A percentile compares a stretch with the other conserved stretches of the same genome.
Evolutionary conservation across 2,329 filamentous ascomycete genomes (phyloP).

Genomic region (Alternaria metachromatica): DNA sequence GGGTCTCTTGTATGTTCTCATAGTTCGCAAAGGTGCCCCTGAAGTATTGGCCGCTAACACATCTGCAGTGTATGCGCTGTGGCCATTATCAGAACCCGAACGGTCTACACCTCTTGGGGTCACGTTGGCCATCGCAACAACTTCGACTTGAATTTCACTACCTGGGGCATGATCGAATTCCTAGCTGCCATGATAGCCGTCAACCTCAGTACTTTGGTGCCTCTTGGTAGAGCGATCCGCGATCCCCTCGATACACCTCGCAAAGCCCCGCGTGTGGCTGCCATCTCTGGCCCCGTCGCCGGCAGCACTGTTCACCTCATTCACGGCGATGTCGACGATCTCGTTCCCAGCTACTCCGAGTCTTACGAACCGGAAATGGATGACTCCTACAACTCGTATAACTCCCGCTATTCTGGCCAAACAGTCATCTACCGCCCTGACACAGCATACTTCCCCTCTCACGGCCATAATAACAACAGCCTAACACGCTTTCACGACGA

Average conservation of each 20-base stretch:
- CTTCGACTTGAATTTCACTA: conserved; percentile 4
- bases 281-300: conserved; percentile 14
- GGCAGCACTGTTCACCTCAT: conserved; percentile 10
- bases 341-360: neutral
- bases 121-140: conserved; percentile 2
- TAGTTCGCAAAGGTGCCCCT: conserved; percentile 33
- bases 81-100: conserved; percentile 45
- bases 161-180: conserved; percentile 16
- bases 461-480: neutral
- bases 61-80: conserved; percentile 49
- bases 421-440: conserved; percentile 23
- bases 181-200: conserved; percentile 8
- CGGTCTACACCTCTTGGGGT: conserved; percentile 15
- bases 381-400: conserved; percentile 1
- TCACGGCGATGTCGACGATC: conserved; percentile 4
- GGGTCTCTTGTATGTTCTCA: conserved; percentile 48
- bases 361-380: neutral
- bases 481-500: conserved; percentile 31
- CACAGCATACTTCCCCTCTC: conserved; percentile 11
- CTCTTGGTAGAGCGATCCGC: neutral
- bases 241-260: neutral
- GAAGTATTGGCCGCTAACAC: conserved; percentile 21
- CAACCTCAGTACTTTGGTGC: conserved; percentile 4
- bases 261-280: neutral
- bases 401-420: conserved; percentile 16